phyloP scores from a whole-genome alignment of 805 yeast genomes.

The Candida bentonensis region DNA sequence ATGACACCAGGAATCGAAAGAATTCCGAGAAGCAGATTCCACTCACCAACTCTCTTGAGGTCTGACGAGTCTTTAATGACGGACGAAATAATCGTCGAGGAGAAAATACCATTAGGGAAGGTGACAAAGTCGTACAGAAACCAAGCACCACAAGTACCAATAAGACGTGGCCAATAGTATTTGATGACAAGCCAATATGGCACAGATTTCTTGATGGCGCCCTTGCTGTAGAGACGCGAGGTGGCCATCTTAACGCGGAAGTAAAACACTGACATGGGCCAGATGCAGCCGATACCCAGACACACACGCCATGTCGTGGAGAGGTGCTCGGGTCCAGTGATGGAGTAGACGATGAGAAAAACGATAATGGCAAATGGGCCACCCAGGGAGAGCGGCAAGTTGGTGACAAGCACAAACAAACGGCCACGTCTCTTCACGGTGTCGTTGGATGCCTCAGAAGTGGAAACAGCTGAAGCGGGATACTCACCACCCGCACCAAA shows the following conservation, averaged over 20 bases:
- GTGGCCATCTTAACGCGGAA: conserved; percentile 60
- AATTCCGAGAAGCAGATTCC: conserved; percentile 55
- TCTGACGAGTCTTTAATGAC: conserved; percentile 29
- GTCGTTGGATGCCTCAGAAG: conserved; percentile 65
- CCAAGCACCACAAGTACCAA: conserved; percentile 69
- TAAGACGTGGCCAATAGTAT: conserved; percentile 52
- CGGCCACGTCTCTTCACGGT: conserved; percentile 45
- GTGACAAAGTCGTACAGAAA: conserved; percentile 70
- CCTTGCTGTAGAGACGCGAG: conserved; percentile 46
- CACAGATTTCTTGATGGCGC: conserved; percentile 44
- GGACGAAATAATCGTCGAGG: conserved; percentile 44
- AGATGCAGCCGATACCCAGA: conserved; percentile 60
- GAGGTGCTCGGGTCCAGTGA: conserved; percentile 26
- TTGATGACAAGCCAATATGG: conserved; percentile 45
- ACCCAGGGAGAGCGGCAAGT: conserved; percentile 60
- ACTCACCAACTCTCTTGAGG: conserved; percentile 50
- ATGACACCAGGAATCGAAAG: conserved; percentile 62
- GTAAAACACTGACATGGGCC: conserved; percentile 61
- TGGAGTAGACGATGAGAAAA: conserved; percentile 55
- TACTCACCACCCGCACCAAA: conserved; percentile 72
- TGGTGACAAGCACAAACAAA: conserved; percentile 50
- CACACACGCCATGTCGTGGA: conserved; percentile 56
- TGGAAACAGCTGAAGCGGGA: conserved; percentile 53
- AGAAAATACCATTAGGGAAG: conserved; percentile 64
- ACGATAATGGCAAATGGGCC: conserved; percentile 63